Evolutionary conservation across 306 rosid species (phyloP).

Genomic region (Lathyrus oleraceus): DNA sequence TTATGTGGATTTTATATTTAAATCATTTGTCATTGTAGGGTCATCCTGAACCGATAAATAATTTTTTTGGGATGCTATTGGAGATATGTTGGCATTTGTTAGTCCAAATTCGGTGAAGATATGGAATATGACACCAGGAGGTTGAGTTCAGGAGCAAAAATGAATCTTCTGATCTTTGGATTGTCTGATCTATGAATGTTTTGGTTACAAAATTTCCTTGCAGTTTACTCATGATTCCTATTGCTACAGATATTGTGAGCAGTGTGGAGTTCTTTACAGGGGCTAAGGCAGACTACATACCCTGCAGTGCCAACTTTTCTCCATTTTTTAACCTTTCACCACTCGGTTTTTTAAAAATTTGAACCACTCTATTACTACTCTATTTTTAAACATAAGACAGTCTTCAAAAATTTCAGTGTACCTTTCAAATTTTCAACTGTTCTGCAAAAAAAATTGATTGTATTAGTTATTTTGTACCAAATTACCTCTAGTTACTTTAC

Average conservation of each 20-base stretch:
- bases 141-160: constrained; percentile 52
- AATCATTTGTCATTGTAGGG: constrained; percentile 40
- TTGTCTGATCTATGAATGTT: constrained; percentile 24
- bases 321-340: not conserved
- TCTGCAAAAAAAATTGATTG: too few relatives aligned
- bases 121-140: constrained; percentile 48
- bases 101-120: constrained; percentile 51
- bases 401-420: not conserved
- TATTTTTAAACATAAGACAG: not conserved
- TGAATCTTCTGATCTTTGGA: too few relatives aligned
- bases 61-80: constrained; percentile 49
- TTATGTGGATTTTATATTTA: not conserved
- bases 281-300: not conserved
- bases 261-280: constrained; percentile 19
- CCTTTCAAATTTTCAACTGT: not conserved
- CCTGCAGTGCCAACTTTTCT: not conserved
- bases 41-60: constrained; percentile 47
- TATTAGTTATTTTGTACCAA: not conserved
- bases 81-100: constrained; percentile 49
- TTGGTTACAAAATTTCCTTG: constrained; percentile 16
- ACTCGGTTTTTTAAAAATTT: not conserved
- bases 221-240: constrained; percentile 18
- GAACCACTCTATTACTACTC: not conserved
- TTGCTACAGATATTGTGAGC: constrained; percentile 9
- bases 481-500: not conserved